phyloP scores from a whole-genome alignment of 106 monocot species.

The Allium sativum region DNA sequence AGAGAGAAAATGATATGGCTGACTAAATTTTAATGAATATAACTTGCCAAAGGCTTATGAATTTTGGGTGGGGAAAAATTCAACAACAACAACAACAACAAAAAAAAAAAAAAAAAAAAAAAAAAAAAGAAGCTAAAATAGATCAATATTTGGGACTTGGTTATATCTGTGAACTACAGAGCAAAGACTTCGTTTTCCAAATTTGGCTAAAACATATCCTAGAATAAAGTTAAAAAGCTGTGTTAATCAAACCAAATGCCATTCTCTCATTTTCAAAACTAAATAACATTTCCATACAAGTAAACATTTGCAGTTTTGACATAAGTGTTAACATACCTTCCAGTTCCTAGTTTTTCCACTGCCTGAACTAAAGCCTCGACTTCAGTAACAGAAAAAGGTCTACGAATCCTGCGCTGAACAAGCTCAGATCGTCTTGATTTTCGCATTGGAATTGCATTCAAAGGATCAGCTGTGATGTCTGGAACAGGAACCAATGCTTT shows the following conservation, averaged over 20 bases:
- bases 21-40: too few relatives aligned
- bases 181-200: too few relatives aligned
- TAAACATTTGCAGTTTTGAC: neutral
- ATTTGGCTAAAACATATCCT: too few relatives aligned
- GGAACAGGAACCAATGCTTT: constrained; percentile 41
- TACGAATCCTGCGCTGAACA: constrained; percentile 54
- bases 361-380: constrained; percentile 89
- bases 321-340: constrained; percentile 40
- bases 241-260: neutral
- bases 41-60: too few relatives aligned
- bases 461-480: constrained; percentile 14
- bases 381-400: constrained; percentile 84
- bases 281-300: neutral
- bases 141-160: too few relatives aligned
- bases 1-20: too few relatives aligned
- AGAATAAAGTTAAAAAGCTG: too few relatives aligned
- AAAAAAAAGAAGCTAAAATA: too few relatives aligned
- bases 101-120: too few relatives aligned
- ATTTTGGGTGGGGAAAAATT: too few relatives aligned
- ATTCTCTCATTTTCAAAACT: neutral
- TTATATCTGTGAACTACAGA: too few relatives aligned
- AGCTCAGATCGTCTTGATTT: constrained; percentile 47
- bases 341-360: constrained; percentile 88
- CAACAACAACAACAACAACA: too few relatives aligned
- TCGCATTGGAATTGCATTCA: constrained; percentile 28